phyloP scores from a whole-genome alignment of 805 yeast species.

The Wickerhamiella bombiphila region DNA sequence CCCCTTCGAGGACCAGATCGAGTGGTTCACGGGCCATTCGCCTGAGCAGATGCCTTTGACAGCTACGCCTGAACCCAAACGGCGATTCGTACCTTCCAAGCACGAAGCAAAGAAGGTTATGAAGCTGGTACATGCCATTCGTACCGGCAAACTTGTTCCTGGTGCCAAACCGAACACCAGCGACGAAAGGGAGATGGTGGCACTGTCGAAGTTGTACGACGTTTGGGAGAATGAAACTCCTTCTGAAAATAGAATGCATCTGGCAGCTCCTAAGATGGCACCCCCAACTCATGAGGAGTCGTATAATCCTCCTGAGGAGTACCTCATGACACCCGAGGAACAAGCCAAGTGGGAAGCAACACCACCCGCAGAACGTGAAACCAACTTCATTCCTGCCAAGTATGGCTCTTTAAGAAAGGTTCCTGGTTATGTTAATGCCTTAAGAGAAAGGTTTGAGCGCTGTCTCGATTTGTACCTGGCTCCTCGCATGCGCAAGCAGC shows the following conservation, averaged over 20 bases:
- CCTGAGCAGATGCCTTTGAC: constrained; percentile 75
- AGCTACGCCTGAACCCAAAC: constrained; percentile 92
- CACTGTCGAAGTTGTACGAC: constrained; percentile 34
- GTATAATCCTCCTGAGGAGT: constrained; percentile 96
- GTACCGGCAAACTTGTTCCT: constrained; percentile 88
- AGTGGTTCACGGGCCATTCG: constrained; percentile 80
- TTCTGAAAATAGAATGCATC: constrained; percentile 58
- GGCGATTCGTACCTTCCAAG: constrained; percentile 91
- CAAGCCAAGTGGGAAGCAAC: constrained; percentile 49
- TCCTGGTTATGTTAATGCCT: constrained; percentile 76
- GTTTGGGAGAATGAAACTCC: constrained; percentile 65
- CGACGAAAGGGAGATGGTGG: constrained; percentile 30
- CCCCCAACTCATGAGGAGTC: constrained; percentile 96
- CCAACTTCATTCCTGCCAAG: constrained; percentile 69
- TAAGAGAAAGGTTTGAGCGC: constrained; percentile 88
- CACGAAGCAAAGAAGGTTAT: constrained; percentile 92
- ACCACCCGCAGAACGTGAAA: constrained; percentile 66
- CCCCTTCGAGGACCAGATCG: constrained; percentile 87
- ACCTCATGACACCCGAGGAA: constrained; percentile 68
- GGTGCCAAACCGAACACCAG: constrained; percentile 38
- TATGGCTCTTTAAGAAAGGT: constrained; percentile 73
- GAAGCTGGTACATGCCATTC: constrained; percentile 91
- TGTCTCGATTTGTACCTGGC: constrained; percentile 88
- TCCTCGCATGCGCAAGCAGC: constrained; percentile 85
- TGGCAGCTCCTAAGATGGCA: constrained; percentile 87